Conservation (phyloP, 305 asterid species). For the Plantago lanceolata region DNA sequence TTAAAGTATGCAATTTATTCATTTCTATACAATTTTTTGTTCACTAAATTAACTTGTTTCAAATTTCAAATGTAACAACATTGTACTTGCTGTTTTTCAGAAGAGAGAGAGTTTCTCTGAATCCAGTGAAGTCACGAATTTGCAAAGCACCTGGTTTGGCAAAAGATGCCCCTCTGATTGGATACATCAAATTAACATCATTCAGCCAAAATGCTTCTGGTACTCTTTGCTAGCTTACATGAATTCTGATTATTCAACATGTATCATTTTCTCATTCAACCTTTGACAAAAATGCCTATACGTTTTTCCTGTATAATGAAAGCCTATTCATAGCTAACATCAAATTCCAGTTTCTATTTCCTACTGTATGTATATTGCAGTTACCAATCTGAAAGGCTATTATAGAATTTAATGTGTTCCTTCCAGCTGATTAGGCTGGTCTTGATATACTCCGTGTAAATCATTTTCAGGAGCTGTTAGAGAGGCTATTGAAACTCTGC, state of each 20-base stretch:
- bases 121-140: slow-evolving; percentile 88
- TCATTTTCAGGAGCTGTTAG: slow-evolving; percentile 67
- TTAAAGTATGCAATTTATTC: slow-evolving; percentile 45
- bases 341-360: slow-evolving; percentile 4
- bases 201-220: slow-evolving; percentile 98
- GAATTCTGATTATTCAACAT: slow-evolving; percentile 8
- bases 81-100: slow-evolving; percentile 44
- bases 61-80: slow-evolving; percentile 25
- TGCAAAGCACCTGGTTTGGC: slow-evolving; percentile 62
- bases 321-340: neutral
- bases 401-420: neutral
- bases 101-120: slow-evolving; percentile 73
- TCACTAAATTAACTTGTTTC: neutral
- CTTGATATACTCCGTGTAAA: neutral
- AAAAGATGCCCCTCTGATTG: slow-evolving; percentile 59
- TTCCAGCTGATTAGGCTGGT: neutral
- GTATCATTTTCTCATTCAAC: neutral
- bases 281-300: too few species aligned
- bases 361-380: neutral
- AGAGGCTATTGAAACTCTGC: slow-evolving; percentile 81
- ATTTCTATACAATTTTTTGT: too few species aligned
- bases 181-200: slow-evolving; percentile 85
- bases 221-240: slow-evolving; percentile 28
- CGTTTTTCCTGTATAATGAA: too few species aligned
- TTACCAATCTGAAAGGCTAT: neutral